A percentile compares a stretch with the other conserved stretches of the same genome.
phyloP scores from a whole-genome alignment of 169 alveolate genomes.

The Perkinsus chesapeaki region DNA sequence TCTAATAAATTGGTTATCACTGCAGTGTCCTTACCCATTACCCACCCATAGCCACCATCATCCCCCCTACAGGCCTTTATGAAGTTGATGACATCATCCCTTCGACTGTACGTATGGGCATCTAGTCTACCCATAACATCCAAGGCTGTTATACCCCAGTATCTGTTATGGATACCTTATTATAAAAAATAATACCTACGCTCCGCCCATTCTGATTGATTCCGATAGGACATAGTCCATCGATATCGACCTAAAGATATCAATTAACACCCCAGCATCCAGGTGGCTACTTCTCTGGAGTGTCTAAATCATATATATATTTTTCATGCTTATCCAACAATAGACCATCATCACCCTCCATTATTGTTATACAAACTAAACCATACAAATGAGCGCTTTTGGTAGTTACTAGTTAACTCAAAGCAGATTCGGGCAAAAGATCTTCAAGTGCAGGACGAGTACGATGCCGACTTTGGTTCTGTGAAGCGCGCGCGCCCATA shows the following conservation, averaged over 20 bases:
- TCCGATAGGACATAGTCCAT: conserved; percentile 20
- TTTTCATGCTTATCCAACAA: not conserved
- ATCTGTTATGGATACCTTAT: not conserved
- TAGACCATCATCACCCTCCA: too few relatives aligned
- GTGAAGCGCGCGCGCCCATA: not conserved
- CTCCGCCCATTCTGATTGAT: conserved; percentile 27
- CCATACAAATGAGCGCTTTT: too few relatives aligned
- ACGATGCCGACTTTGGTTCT: not conserved
- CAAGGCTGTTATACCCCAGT: conserved; percentile 32
- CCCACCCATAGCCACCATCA: conserved; percentile 14
- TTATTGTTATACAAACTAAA: too few relatives aligned
- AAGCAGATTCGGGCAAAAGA: too few relatives aligned
- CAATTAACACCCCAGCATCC: not conserved
- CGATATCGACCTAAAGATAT: not conserved
- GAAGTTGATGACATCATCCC: not conserved
- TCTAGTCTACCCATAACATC: conserved; percentile 21
- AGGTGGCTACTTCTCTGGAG: not conserved
- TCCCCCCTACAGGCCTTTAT: not conserved
- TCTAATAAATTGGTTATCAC: conserved; percentile 15
- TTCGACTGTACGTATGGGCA: conserved; percentile 10
- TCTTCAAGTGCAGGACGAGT: not conserved
- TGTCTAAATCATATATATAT: not conserved
- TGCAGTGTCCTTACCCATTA: conserved; percentile 9
- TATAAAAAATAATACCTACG: not conserved
- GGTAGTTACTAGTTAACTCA: too few relatives aligned